Percentiles rank a stretch among this genome's conserved stretches.
Evolutionary conservation across 2,329 filamentous ascomycete genomes (phyloP).

Genomic region (Pestalotiopsis sp.): DNA sequence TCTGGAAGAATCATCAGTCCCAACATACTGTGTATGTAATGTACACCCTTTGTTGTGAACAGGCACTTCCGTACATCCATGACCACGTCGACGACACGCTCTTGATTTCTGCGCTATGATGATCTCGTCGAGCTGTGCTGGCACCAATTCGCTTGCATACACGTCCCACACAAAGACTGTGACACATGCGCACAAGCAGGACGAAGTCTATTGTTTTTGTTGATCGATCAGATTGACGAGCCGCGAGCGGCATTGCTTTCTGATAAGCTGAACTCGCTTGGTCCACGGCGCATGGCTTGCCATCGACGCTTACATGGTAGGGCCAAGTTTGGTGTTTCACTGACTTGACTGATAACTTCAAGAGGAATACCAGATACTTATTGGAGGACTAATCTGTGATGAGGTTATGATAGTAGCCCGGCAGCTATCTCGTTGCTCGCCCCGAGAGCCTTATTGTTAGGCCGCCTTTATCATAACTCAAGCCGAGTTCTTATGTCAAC

Average conservation of each 20-base stretch:
- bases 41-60: not conserved
- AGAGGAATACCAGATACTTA: not conserved
- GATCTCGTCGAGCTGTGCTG: not conserved
- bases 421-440: not conserved
- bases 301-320: not conserved
- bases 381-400: not conserved
- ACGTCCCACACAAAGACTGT: not conserved
- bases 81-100: not conserved
- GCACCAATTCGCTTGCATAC: not conserved
- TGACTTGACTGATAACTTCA: not conserved
- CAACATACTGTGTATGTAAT: too few species aligned
- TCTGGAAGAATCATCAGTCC: not conserved
- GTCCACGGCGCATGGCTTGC: not conserved
- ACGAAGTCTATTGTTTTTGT: not conserved
- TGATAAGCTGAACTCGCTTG: not conserved
- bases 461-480: not conserved
- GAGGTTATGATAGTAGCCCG: not conserved
- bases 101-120: not conserved
- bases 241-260: not conserved
- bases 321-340: not conserved
- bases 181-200: not conserved
- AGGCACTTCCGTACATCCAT: not conserved
- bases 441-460: not conserved
- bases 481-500: not conserved
- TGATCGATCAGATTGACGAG: not conserved